Conservation (phyloP, 805 yeast species). For the Starmerella bombi region DNA sequence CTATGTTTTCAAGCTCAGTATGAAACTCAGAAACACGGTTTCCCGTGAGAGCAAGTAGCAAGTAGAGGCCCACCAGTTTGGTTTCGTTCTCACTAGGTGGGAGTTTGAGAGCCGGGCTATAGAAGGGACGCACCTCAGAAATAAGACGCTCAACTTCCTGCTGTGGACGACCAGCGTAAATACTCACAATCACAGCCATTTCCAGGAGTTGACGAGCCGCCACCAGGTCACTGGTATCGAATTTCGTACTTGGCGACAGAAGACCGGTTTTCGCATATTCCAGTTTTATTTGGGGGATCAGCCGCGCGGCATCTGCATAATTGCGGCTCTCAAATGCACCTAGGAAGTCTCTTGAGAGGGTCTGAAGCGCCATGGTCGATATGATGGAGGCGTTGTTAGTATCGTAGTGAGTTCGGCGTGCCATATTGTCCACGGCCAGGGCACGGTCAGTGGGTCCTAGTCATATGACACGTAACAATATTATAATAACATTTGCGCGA, state of each 20-base stretch:
- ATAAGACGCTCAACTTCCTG: slow-evolving; percentile 58
- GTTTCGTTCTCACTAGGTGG: slow-evolving; percentile 48
- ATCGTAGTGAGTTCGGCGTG: too few relatives aligned
- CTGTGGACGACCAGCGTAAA: slow-evolving; percentile 44
- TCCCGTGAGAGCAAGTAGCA: slow-evolving; percentile 63
- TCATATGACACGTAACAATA: too few relatives aligned
- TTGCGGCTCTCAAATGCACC: slow-evolving; percentile 48
- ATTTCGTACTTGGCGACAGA: slow-evolving; percentile 47
- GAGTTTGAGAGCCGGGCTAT: slow-evolving; percentile 33
- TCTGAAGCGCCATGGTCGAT: slow-evolving; percentile 38
- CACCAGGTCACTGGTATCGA: slow-evolving; percentile 42
- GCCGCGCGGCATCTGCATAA: slow-evolving; percentile 44
- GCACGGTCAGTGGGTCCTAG: too few relatives aligned
- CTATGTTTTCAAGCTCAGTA: slow-evolving; percentile 68
- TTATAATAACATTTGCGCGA: too few relatives aligned
- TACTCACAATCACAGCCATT: slow-evolving; percentile 70
- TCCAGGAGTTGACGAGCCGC: slow-evolving; percentile 77
- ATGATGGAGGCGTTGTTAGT: background rate
- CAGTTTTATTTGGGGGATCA: slow-evolving; percentile 61
- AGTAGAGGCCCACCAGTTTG: slow-evolving; percentile 61
- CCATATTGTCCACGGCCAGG: too few relatives aligned
- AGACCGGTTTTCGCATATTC: slow-evolving; percentile 66
- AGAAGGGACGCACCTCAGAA: slow-evolving; percentile 67
- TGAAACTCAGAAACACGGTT: slow-evolving; percentile 83
- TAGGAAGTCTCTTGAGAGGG: slow-evolving; percentile 56